Percentiles rank a stretch among this genome's conserved stretches.
Conservation (phyloP, 768 basidiomycete genomes). For the Rhodotorula paludigena region DNA sequence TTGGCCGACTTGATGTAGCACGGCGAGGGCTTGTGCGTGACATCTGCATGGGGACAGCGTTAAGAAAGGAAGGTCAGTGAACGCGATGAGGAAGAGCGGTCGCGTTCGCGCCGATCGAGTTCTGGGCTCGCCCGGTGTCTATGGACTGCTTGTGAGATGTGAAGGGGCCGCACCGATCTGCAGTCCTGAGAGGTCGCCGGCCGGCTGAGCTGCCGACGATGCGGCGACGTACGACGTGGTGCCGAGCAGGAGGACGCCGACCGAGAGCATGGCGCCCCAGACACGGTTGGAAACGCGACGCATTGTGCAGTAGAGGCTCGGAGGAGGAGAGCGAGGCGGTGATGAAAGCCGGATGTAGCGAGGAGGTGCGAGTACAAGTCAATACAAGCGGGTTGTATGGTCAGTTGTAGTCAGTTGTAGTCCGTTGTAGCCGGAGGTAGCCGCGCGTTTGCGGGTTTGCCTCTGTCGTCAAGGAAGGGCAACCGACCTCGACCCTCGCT, state of each 20-base stretch:
- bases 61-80: background rate
- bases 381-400: too few species aligned
- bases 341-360: too few species aligned
- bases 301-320: background rate
- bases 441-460: too few species aligned
- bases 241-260: conserved; percentile 16
- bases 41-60: conserved; percentile 12
- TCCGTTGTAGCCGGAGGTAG: too few species aligned
- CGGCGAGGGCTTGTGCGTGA: conserved; percentile 27
- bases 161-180: background rate
- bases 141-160: background rate
- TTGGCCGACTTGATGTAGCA: conserved; percentile 31
- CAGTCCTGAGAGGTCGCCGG: background rate
- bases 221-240: conserved; percentile 5
- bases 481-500: too few species aligned
- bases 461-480: too few species aligned
- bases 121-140: too few species aligned
- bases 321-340: background rate
- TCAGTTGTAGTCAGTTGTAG: too few species aligned
- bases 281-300: conserved; percentile 25
- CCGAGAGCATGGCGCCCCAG: conserved; percentile 25
- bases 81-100: background rate
- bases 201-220: background rate
- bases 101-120: background rate
- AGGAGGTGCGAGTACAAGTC: too few species aligned